Percentiles rank a stretch among this genome's conserved stretches.
phyloP scores from a whole-genome alignment of 257 asterid genomes.

The Vinca minor region DNA sequence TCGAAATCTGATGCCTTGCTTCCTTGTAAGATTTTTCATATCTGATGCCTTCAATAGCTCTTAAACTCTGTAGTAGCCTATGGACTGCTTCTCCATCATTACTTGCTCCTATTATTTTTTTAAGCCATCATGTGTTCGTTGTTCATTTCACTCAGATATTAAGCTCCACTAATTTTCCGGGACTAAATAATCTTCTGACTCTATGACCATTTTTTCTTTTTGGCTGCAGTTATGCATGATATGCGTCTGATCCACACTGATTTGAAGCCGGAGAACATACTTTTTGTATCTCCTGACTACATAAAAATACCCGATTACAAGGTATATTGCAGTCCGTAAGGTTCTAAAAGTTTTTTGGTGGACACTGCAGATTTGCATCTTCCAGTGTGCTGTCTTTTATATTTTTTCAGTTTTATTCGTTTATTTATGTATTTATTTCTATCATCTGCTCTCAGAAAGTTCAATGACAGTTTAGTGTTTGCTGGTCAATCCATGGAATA shows the following conservation, averaged over 20 bases:
- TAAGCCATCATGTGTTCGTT: neutral
- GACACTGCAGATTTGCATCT: neutral
- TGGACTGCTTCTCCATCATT: constrained; percentile 1
- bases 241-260: constrained; percentile 51
- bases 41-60: constrained; percentile 7
- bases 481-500: constrained; percentile 38
- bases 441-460: constrained; percentile 3
- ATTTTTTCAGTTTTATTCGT: constrained; percentile 1
- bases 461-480: constrained; percentile 7
- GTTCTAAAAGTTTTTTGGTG: neutral
- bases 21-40: constrained; percentile 16
- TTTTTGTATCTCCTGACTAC: constrained; percentile 42
- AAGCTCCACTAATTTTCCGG: neutral
- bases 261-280: constrained; percentile 50
- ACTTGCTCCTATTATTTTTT: constrained; percentile 4
- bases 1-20: constrained; percentile 5
- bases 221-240: constrained; percentile 43
- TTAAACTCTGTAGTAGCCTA: neutral
- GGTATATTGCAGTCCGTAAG: constrained; percentile 20
- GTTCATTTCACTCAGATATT: neutral
- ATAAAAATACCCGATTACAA: constrained; percentile 38
- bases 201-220: no score
- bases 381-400: neutral
- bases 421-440: neutral
- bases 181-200: constrained; percentile 2